Conservation (phyloP, 2,329 filamentous ascomycete species). For the Aureobasidium sp. region DNA sequence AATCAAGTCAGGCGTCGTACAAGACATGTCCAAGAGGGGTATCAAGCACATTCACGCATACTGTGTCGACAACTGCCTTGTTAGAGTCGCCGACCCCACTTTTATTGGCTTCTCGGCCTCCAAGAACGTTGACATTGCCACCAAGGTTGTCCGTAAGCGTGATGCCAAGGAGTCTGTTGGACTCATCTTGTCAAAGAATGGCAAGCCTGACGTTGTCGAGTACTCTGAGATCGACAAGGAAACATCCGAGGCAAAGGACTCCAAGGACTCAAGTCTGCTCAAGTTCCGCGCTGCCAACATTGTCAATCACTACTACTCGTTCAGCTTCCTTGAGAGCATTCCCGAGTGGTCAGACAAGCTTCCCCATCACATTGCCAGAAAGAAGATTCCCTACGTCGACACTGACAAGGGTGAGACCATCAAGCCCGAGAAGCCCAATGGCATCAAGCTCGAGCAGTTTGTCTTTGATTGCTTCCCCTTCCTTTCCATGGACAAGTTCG, state of each 20-base stretch:
- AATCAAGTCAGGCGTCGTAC: constrained; percentile 68
- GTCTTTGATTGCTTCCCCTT: constrained; percentile 98
- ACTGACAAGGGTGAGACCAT: constrained; percentile 68
- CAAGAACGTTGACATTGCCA: constrained; percentile 88
- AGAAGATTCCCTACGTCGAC: constrained; percentile 85
- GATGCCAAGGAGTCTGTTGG: constrained; percentile 94
- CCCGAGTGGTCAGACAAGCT: constrained; percentile 78
- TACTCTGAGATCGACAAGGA: constrained; percentile 92
- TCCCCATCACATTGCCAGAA: constrained; percentile 91
- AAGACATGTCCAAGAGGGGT: constrained; percentile 81
- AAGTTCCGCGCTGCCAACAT: constrained; percentile 98
- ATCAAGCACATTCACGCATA: constrained; percentile 95
- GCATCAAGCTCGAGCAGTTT: constrained; percentile 98
- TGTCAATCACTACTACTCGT: constrained; percentile 99
- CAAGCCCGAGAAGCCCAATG: constrained; percentile 92
- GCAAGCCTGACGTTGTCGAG: constrained; percentile 93
- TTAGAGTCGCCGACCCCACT: constrained; percentile 92
- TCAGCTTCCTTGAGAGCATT: constrained; percentile 83
- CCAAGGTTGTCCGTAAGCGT: constrained; percentile 98
- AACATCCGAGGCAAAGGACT: constrained; percentile 82
- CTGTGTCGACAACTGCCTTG: constrained; percentile 98
- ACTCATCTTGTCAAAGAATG: constrained; percentile 89
- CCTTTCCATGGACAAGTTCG: constrained; percentile 79
- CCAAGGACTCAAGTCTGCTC: constrained; percentile 71
- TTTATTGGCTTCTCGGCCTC: constrained; percentile 91